Percentiles rank a stretch among this genome's conserved stretches.
Evolutionary conservation across 768 basidiomycete genomes (phyloP).

Genomic region (Rhodocollybia butyracea): DNA sequence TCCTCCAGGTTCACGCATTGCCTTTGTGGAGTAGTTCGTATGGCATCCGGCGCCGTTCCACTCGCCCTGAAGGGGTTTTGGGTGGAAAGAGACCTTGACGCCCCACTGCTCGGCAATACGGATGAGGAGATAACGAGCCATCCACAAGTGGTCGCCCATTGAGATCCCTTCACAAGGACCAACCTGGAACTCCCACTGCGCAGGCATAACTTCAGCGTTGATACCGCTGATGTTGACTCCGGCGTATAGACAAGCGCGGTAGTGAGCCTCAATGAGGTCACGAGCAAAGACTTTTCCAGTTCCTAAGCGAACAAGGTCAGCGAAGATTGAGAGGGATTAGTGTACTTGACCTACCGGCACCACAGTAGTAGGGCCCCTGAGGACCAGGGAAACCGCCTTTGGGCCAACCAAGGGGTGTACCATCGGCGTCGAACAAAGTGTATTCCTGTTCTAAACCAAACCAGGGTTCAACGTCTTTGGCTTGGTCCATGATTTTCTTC

Average conservation of each 20-base stretch:
- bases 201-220: constrained; percentile 99
- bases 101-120: constrained; percentile 98
- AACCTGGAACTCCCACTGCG: constrained; percentile 99
- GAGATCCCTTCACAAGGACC: constrained; percentile 96
- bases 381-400: constrained; percentile 99
- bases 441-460: constrained; percentile 99
- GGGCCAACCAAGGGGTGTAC: constrained; percentile 92
- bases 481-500: constrained; percentile 93
- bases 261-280: constrained; percentile 98
- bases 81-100: constrained; percentile 98
- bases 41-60: constrained; percentile 99
- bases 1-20: constrained; percentile 92
- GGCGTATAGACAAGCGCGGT: constrained; percentile 92
- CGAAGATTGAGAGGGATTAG: constrained; percentile 12
- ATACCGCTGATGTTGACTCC: constrained; percentile 99
- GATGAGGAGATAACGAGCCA: constrained; percentile 94
- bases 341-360: constrained; percentile 68
- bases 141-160: constrained; percentile 99
- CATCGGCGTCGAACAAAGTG: constrained; percentile 93
- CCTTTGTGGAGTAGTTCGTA: constrained; percentile 94
- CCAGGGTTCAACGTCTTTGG: constrained; percentile 82
- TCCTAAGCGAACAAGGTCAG: constrained; percentile 42
- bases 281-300: constrained; percentile 98
- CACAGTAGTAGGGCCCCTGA: constrained; percentile 99
- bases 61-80: constrained; percentile 94